Conservation (phyloP, 140 eudicot genomes). For the Erigeron philadelphicus region DNA sequence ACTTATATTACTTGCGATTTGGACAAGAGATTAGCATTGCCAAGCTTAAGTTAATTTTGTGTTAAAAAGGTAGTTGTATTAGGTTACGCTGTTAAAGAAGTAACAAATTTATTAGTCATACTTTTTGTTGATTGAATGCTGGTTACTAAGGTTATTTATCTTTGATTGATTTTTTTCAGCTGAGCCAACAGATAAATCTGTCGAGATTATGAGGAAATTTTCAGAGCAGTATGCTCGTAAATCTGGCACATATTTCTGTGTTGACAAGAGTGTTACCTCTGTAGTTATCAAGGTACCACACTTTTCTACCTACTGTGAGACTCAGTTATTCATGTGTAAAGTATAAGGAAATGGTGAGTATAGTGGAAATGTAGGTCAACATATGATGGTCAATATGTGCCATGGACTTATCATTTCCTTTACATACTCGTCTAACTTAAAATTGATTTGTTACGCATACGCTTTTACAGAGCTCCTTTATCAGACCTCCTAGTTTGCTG, state of each 20-base stretch:
- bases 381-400: not conserved
- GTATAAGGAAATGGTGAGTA: no score
- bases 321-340: no score
- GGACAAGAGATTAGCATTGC: not conserved
- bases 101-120: not conserved
- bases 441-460: not conserved
- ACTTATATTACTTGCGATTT: not conserved
- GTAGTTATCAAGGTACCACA: slow-evolving; percentile 88
- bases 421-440: not conserved
- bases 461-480: slow-evolving; percentile 13
- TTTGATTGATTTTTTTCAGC: slow-evolving; percentile 34
- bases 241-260: slow-evolving; percentile 92
- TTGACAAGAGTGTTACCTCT: slow-evolving; percentile 91
- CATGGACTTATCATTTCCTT: not conserved
- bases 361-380: no score
- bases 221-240: slow-evolving; percentile 96
- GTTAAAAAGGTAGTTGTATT: slow-evolving; percentile 7
- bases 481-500: not conserved
- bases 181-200: slow-evolving; percentile 86
- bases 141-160: slow-evolving; percentile 1
- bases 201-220: slow-evolving; percentile 94
- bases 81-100: slow-evolving; percentile 1
- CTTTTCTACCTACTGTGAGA: not conserved
- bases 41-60: not conserved
- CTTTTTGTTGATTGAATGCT: not conserved